phyloP scores from a whole-genome alignment of 2,329 filamentous ascomycete species.

The Colletotrichum chlorophyti region DNA sequence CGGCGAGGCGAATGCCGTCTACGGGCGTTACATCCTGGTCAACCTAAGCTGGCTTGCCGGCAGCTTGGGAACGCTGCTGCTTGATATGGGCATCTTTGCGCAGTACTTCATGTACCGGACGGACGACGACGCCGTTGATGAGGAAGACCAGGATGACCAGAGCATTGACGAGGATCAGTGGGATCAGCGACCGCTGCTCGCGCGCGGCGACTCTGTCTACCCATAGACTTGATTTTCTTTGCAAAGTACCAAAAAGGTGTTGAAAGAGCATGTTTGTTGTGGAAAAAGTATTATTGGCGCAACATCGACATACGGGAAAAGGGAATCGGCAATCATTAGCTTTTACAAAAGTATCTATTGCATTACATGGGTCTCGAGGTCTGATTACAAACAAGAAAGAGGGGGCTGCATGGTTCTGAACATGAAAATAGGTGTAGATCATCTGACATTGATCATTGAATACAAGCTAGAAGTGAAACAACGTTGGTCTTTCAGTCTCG shows the following conservation, averaged over 20 bases:
- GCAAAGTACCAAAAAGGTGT: too few relatives aligned
- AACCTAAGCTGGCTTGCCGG: constrained; percentile 92
- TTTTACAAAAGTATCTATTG: constrained; percentile 1
- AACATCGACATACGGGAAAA: neutral
- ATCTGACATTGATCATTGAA: constrained; percentile 7
- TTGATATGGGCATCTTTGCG: constrained; percentile 86
- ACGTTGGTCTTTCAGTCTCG: neutral
- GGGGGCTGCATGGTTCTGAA: neutral
- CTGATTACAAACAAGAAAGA: neutral
- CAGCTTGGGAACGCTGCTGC: constrained; percentile 82
- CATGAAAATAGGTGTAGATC: constrained; percentile 10
- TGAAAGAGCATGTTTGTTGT: neutral
- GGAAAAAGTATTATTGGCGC: neutral
- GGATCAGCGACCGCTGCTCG: constrained; percentile 42
- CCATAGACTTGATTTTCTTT: neutral
- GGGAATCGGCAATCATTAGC: neutral
- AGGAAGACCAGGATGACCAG: constrained; percentile 34
- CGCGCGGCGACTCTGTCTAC: constrained; percentile 30
- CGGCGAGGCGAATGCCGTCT: constrained; percentile 72
- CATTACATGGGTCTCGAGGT: constrained; percentile 1
- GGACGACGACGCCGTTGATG: constrained; percentile 44
- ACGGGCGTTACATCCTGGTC: constrained; percentile 83
- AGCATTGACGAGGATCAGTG: constrained; percentile 41
- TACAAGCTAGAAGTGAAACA: neutral
- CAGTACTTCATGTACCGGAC: constrained; percentile 88